Percentiles rank a stretch among this genome's conserved stretches.
These are phyloP conservation scores for Aciculosporium take DNA, from an alignment of 2,329 filamentous ascomycete species.

Conservation along the genomic window DNA sequence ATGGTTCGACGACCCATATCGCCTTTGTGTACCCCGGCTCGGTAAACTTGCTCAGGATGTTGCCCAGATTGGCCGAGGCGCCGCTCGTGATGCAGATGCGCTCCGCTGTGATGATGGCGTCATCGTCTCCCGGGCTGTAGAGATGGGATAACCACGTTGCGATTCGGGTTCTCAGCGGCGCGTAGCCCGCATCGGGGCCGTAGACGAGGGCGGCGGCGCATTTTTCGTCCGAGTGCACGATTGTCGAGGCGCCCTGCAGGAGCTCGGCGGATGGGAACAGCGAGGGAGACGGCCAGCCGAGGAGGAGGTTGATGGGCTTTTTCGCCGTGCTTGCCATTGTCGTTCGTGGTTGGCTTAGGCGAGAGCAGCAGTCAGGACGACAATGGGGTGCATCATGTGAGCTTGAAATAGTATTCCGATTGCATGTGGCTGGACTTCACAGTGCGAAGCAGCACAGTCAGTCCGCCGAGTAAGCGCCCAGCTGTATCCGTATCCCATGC, in stretches of 20 bases:
- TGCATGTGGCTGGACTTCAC: too few relatives aligned
- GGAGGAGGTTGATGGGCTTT: constrained; percentile 46
- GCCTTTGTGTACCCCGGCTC: constrained; percentile 61
- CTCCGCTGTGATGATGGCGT: constrained; percentile 14
- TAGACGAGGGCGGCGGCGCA: constrained; percentile 42
- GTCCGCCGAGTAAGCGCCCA: too few relatives aligned
- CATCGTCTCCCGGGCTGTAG: constrained; percentile 1
- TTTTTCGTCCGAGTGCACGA: constrained; percentile 39
- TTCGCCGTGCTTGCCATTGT: neutral
- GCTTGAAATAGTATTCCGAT: too few relatives aligned
- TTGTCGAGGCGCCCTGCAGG: constrained; percentile 27
- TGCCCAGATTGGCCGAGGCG: constrained; percentile 69
- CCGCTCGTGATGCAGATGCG: constrained; percentile 74
- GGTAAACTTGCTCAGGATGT: constrained; percentile 63
- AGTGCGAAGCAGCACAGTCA: too few relatives aligned
- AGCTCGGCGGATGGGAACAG: constrained; percentile 36
- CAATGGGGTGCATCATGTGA: too few relatives aligned
- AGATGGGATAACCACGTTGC: constrained; percentile 51
- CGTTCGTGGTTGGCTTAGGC: too few relatives aligned
- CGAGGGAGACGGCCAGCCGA: constrained; percentile 49
- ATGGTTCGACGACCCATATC: constrained; percentile 70
- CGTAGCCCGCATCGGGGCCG: constrained; percentile 62
- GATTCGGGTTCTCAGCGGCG: constrained; percentile 52
- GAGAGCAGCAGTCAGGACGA: too few relatives aligned
- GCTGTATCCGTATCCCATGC: too few relatives aligned